Base-by-base conservation (phyloP, 495 filamentous ascomycete genomes). In the Trichoderma reesei region DNA sequence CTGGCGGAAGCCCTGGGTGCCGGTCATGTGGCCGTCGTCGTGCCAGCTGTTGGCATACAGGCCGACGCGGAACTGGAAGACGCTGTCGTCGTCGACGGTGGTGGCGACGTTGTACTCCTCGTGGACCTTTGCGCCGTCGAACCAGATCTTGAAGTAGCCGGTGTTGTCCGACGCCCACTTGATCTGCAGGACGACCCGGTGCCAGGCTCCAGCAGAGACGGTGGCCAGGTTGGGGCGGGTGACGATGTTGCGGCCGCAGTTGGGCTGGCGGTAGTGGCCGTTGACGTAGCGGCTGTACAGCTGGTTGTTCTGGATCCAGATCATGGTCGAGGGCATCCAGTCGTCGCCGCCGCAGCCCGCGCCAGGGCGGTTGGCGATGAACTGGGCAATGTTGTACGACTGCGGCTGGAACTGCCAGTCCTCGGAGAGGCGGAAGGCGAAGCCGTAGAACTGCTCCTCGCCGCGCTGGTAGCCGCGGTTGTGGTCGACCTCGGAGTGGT, bases 21-120 rank as follows among this genome's bases (percentile, higher is more conserved):
- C 82, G 65, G 74, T 65, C 66, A 72, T 70, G 65, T 77, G 72
- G 16, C 69, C 66, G 18, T 80, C 71, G 63, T 83, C 82, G 63
- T 83, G 74, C 82, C 82, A 85, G 7, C 74, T 76, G 68, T 83
- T 85, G 0, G 82, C 82, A 69, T 84, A 85, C 9, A 83, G 71
- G 1, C 81, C 82, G 46, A 80, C 79, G 4, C 79, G 73, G 70
- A 82, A 84, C 72, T 83, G 76, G 68, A 84, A 83, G 33, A 66
- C 66, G 7, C 71, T 70, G 26, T 73, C 71, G 65, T 82, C 79
- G 6, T 73, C 69, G 20, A 83, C 72, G 1, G 75, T 84, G 6
- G 82, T 84, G 41, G 71, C 60, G 6, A 82, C 69, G 60, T 76
- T 69, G 42, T 69, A 69, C 63, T 72, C 39, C 48, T 84, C 76